These are phyloP conservation scores for Triticum aestivum DNA, from an alignment of 176 grass and related monocot species.

Conservation along the genomic window IWGSC_CS_RefSeq_v2.1 NC_057797.1:186465514-186466013, in stretches of 20 bases:
- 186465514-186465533: slow-evolving; percentile 64
- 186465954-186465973: not conserved
- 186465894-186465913: not conserved
- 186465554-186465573: slow-evolving; percentile 12
- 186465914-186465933: not conserved
- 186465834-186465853: slow-evolving; percentile 25
- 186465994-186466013: slow-evolving; percentile 32
- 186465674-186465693: not conserved
- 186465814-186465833: slow-evolving; percentile 52
- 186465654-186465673: not conserved
- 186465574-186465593: slow-evolving; percentile 27
- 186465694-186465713: not conserved
- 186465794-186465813: slow-evolving; percentile 49
- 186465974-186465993: slow-evolving; percentile 18
- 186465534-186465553: not conserved
- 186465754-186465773: not conserved
- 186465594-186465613: not conserved
- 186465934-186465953: slow-evolving; percentile 29
- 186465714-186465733: slow-evolving; percentile 26
- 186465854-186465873: not conserved
- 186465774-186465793: slow-evolving; percentile 22
- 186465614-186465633: slow-evolving; percentile 37
- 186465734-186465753: not conserved
- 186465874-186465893: not conserved
- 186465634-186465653: slow-evolving; percentile 43